Evolutionary conservation across 2,329 filamentous ascomycete species (phyloP), one percentile per base, ranked within the genome.

Genomic region (Chaetothyriales sp.): DNA sequence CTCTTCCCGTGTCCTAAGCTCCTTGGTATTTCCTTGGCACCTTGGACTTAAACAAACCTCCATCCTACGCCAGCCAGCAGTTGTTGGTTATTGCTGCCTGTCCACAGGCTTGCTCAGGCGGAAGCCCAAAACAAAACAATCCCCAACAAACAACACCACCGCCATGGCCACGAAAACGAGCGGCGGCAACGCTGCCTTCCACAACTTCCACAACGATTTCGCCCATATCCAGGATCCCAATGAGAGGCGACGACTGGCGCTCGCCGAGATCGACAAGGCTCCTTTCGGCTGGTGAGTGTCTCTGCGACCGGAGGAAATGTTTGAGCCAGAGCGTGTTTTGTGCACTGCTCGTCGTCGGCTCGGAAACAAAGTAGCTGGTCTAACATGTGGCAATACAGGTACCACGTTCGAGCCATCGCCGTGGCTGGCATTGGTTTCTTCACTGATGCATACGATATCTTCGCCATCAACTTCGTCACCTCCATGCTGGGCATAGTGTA

Each of bases 361-460:
- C 32, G 12, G 12, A 5, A 15, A 15, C 32, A 15, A 39, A 15
- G 43, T 19, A 12, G n/a, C 10, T 10, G 12, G 7, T 20, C 43
- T 45, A n/a, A 45, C 43, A 19, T 19, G 22, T 45, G 32, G 32
- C n/a, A 19, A 20, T 45, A 6, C 8, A 90, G 85, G 84, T 86
- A 88, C 64, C 86, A 92, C 63, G 78, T 89, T 52, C 78, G 85
- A 43, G 83, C 85, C 52, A 77, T 85, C 49, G 69, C 85, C 7
- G 85, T 90, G 20, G 85, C 85, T 26, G 86, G 86, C 60, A 83
- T 90, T 55, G 86, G 86, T 59, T 92, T 93, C 78, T 92, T 92
- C 68, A 90, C 86, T 15, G 86, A 90, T 64, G 84, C 84, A 10
- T 90, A 89, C 68, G 81, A 84, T 63, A 86, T 88, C 70, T 92